A percentile compares a stretch with the other conserved stretches of the same genome.
Conservation (phyloP, 768 basidiomycete species). For the Hygrophorus russula region DNA sequence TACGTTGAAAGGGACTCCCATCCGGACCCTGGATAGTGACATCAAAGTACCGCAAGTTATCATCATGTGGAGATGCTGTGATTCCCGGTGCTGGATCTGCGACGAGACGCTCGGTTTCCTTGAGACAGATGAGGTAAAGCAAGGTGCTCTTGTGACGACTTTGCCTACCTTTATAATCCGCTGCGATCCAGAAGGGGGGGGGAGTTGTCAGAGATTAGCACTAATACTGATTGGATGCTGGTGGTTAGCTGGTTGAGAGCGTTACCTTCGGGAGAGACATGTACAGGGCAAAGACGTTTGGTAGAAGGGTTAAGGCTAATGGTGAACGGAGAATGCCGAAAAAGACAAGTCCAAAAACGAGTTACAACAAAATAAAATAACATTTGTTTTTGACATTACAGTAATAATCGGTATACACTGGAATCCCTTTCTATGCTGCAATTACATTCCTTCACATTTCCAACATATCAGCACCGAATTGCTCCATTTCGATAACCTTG, state of each 20-base stretch:
- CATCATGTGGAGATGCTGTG: slow-evolving; percentile 89
- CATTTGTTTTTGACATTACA: too few relatives aligned
- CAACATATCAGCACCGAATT: slow-evolving; percentile 49
- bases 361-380: too few relatives aligned
- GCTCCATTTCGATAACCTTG: slow-evolving; percentile 52
- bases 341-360: too few relatives aligned
- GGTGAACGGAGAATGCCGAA: slow-evolving; percentile 7
- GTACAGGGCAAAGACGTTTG: not conserved
- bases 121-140: not conserved
- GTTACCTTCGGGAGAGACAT: too few relatives aligned
- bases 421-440: too few relatives aligned
- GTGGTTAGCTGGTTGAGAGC: too few relatives aligned
- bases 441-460: slow-evolving; percentile 19
- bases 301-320: not conserved
- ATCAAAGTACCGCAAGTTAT: slow-evolving; percentile 97
- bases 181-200: too few relatives aligned
- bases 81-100: slow-evolving; percentile 97
- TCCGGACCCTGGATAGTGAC: slow-evolving; percentile 93
- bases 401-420: too few relatives aligned
- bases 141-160: too few relatives aligned
- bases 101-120: slow-evolving; percentile 97
- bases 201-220: too few relatives aligned
- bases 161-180: too few relatives aligned
- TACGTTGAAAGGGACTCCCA: slow-evolving; percentile 85
- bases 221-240: too few relatives aligned